Evolutionary conservation across 2,329 filamentous ascomycete genomes (phyloP), one percentile per base, ranked within the genome.

Genomic region (Esteya vermicola): DNA sequence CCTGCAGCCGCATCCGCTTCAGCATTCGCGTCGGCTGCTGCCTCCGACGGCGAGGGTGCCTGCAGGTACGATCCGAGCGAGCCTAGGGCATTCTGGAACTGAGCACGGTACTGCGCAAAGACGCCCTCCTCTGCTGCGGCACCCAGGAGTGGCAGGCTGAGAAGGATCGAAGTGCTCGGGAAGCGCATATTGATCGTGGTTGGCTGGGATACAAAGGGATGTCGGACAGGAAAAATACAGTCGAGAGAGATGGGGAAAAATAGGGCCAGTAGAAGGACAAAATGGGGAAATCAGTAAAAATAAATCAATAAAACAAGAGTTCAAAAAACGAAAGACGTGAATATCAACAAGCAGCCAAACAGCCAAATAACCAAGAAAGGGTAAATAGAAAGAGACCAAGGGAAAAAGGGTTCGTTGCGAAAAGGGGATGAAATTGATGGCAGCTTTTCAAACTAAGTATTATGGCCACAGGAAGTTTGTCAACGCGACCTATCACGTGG

Each of bases 61-160:
- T 48, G 61, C 64, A 74, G 58, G 45, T 65, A 66, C 22, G 65
- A 64, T 51, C 63, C 57, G 43, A 78, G 56, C 13, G 75, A 73
- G 53, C 76, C 72, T 46, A 82, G 60, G 51, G 83, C 65, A 55
- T 70, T 67, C 51, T 78, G 70, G 57, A 77, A 72, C 54, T 78
- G 72, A 27, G 72, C 74, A 57, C 72, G 68, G 57, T 75, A 75
- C 55, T 76, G 65, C 38, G 65, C 64, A 43, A 69, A 64, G 38
- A 60, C 63, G 48, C 61, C 63, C 23, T 39, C 43, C 46, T 65
- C 65, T 44, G 74, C 68, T 19, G 66, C 67, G 26, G 61, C 61
- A 36, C 62, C 66, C 48, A 78, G 61, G 14, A 73, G 58, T 48
- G 75, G 72, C 54, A 79, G 61, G 36, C 68, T 67, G 52, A 74